Evolutionary conservation across 2,329 filamentous ascomycete species (phyloP).

Genomic region (Triangularia setosa): DNA sequence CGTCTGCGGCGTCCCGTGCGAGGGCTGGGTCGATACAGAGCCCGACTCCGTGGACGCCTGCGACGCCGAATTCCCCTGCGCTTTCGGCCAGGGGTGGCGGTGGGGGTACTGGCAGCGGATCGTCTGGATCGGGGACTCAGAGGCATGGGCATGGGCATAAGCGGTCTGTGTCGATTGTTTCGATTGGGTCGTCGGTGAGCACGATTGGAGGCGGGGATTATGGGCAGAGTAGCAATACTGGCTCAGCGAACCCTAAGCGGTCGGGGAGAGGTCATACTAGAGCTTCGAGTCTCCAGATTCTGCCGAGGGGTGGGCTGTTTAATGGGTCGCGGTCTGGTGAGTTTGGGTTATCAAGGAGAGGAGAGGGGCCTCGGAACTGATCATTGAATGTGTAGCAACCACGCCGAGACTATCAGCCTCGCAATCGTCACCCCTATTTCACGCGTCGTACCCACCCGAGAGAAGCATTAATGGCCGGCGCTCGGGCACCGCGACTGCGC

Average conservation of each 20-base stretch:
- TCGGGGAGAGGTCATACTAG: slow-evolving; percentile 65
- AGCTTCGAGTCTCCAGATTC: slow-evolving; percentile 77
- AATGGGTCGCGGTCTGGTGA: slow-evolving; percentile 42
- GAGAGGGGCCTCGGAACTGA: slow-evolving; percentile 13
- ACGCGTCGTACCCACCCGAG: slow-evolving; percentile 52
- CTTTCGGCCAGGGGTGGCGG: slow-evolving; percentile 7
- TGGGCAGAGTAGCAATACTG: slow-evolving; percentile 36
- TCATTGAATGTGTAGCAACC: slow-evolving; percentile 29
- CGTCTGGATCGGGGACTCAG: slow-evolving; percentile 16
- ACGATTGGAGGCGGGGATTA: slow-evolving; percentile 39
- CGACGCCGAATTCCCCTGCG: background rate
- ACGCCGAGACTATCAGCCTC: slow-evolving; percentile 42
- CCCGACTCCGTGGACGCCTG: slow-evolving; percentile 30
- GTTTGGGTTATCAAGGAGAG: slow-evolving; percentile 19
- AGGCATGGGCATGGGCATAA: slow-evolving; percentile 58
- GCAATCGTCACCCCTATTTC: slow-evolving; percentile 49
- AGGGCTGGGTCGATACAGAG: slow-evolving; percentile 48
- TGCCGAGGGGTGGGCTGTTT: slow-evolving; percentile 45
- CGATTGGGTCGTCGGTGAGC: slow-evolving; percentile 56
- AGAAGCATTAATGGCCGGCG: slow-evolving; percentile 39
- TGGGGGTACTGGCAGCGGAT: background rate
- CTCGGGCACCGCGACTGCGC: slow-evolving; percentile 41
- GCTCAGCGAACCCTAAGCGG: slow-evolving; percentile 42
- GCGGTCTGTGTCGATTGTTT: slow-evolving; percentile 78
- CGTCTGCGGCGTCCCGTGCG: slow-evolving; percentile 40